Base-by-base conservation (phyloP, 2,329 filamentous ascomycete genomes). In the Botrytis byssoidea region DNA sequence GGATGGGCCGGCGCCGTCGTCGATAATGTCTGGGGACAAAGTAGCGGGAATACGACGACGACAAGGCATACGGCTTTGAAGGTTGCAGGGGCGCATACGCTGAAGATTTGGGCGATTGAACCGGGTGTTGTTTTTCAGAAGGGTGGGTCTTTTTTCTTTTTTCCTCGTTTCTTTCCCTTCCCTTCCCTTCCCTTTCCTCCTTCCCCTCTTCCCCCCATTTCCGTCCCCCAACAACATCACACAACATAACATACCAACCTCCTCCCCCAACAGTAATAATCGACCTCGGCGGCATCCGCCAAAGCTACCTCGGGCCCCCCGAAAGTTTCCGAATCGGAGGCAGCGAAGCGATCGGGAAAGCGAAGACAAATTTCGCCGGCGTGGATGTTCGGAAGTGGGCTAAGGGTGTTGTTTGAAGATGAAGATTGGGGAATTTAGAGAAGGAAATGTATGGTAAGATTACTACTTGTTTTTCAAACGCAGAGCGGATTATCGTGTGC, bases 221-320 rank as follows among this genome's bases (percentile, higher is more conserved):
- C 42, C 42, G 14, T 42, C 42, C 16, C 32, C 32, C 32, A 32
- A 32, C 32, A 32, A 32, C 2, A 32, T 44, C 16, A 5, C 44
- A 46, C 2, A 20, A 20, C 18, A 46, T 0, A 46, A 22, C 3
- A 10, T 22, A 48, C 46, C 25, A 25, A 48, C 9, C 44, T n/a
- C 20, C 44, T 14, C 18, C 7, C 18, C 20, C 46, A 22, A 22
- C 4, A 72, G 75, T 84, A 35, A 80, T 85, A 6, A 63, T 85
- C 42, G 80, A 85, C 79, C 73, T 84, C 32, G 84, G 83, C 8
- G 83, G 83, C 5, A 78, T 84, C 22, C 80, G 82, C 60, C 67
- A 77, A 16, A 83, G 81, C 73, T 84, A 84, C 76, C 74, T 85
- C 29, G 83, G 83, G 0, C 83, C 83, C 3, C 83, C 82, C 16